These are phyloP conservation scores for Globisporangium uncinulatum DNA, from an alignment of 352 stramenopile species.

Conservation along the genomic window DNA sequence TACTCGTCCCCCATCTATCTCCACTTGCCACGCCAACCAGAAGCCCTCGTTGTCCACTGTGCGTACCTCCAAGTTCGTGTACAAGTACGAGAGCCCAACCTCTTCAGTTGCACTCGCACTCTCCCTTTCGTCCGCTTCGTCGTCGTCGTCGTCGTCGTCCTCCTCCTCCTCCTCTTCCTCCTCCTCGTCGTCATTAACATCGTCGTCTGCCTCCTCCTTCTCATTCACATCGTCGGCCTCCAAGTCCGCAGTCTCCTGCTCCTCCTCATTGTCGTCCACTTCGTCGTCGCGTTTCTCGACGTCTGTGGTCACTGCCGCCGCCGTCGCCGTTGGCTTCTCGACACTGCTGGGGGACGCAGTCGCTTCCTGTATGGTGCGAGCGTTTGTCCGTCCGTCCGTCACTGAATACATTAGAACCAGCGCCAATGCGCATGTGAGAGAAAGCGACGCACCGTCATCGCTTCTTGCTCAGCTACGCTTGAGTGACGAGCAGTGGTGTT, in stretches of 20 bases:
- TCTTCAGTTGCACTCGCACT: slow-evolving; percentile 8
- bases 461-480: too few relatives aligned
- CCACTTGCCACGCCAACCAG: too few relatives aligned
- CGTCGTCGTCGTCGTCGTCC: slow-evolving; percentile 16
- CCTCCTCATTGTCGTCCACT: slow-evolving; percentile 8
- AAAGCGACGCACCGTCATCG: too few relatives aligned
- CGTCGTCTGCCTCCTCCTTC: slow-evolving; percentile 13
- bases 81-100: slow-evolving; percentile 48
- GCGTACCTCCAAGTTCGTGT: slow-evolving; percentile 55
- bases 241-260: slow-evolving; percentile 20
- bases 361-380: too few relatives aligned
- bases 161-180: slow-evolving; percentile 21
- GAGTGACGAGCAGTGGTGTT: too few relatives aligned
- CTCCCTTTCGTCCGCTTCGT: slow-evolving; percentile 12
- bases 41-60: background rate
- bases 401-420: too few relatives aligned
- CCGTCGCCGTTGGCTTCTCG: too few relatives aligned
- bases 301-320: background rate
- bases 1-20: too few relatives aligned
- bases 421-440: too few relatives aligned
- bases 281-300: slow-evolving; percentile 2
- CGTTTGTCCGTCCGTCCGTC: too few relatives aligned
- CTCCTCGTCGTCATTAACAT: slow-evolving; percentile 9
- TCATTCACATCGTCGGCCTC: slow-evolving; percentile 13
- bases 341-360: too few relatives aligned